Evolutionary conservation across 2,329 filamentous ascomycete species (phyloP).

Genomic region (Alternaria triticimaculans): DNA sequence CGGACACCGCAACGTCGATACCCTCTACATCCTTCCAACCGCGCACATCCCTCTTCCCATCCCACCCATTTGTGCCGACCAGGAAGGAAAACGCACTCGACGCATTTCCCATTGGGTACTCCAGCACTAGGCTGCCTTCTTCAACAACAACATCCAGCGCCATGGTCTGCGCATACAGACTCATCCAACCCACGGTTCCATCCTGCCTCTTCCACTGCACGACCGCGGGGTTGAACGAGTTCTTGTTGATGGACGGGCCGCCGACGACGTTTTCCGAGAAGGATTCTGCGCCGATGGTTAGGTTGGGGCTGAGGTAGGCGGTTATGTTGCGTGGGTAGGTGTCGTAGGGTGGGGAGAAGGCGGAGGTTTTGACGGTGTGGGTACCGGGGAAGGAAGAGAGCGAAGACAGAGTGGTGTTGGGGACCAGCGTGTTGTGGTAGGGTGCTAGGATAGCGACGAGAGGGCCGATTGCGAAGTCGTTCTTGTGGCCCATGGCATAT

Average conservation of each 20-base stretch:
- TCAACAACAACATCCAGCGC: conserved; percentile 31
- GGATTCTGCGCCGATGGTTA: conserved; percentile 67
- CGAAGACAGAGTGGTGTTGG: conserved; percentile 45
- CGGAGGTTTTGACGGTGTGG: conserved; percentile 59
- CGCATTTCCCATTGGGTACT: conserved; percentile 61
- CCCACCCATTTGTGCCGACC: conserved; percentile 54
- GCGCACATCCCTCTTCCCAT: conserved; percentile 52
- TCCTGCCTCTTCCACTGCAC: conserved; percentile 61
- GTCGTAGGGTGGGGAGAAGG: conserved; percentile 67
- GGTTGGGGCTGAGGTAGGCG: conserved; percentile 62
- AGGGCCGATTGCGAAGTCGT: conserved; percentile 65
- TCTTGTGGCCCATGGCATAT: conserved; percentile 64
- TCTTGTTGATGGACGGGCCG: conserved; percentile 59
- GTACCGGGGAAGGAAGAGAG: conserved; percentile 61
- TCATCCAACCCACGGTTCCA: conserved; percentile 39
- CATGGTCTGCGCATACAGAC: conserved; percentile 35
- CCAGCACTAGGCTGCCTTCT: conserved; percentile 54
- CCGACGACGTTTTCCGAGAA: conserved; percentile 64
- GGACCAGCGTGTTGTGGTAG: conserved; percentile 58
- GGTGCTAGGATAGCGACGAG: conserved; percentile 62
- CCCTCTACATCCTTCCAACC: conserved; percentile 59
- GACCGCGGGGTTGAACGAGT: conserved; percentile 65
- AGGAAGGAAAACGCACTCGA: conserved; percentile 60
- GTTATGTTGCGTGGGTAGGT: conserved; percentile 64
- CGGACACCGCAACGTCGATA: conserved; percentile 54